Base-by-base conservation (phyloP, 257 asterid genomes). In the Eustoma russellianum region DNA sequence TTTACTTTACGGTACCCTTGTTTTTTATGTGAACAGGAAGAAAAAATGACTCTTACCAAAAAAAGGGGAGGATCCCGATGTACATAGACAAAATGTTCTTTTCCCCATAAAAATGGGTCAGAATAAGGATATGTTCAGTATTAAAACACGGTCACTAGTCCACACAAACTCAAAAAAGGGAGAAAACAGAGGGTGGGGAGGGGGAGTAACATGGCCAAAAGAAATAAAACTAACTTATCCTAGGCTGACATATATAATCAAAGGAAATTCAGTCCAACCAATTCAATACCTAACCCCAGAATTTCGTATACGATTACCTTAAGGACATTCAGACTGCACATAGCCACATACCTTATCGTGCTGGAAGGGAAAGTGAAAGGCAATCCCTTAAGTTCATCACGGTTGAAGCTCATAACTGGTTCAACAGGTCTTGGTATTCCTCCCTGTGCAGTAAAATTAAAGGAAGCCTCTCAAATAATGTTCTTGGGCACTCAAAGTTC, bases 381-480 rank as follows among this genome's bases (percentile, higher is more conserved):
- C 67, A 89, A 74, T 65, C 97, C 95, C 55, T 74, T 76, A 67
- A 89, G 94, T 56, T 83, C 87, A 67, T 89, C 97, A 9, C 95
- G 95, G 54, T 74, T 76, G 78, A 83, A 79, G 76, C 71, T 75
- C 74, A 89, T 33, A 49, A 86, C 59, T 51, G 93, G 82, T 67
- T 76, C 71, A 57, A 76, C 65, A 48, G 93, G 95, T 61, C 79
- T 76, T 62, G 97, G 94, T 57, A 89, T 86, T 67, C 97, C 97
- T 61, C 97, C 95, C 97, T 89, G 84, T 69, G 66, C 52, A 53
- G 57, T 24, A 55, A 66, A 59, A 46, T 15, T 38, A 2, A 38
- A 38, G 60, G 52, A 33, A 58, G 47, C 49, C 28, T 52, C 56
- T 66, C 52, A 68, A 52, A 51, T 51, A 41, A 52, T 62, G 53